These are phyloP conservation scores for Bolboschoenus planiculmis DNA, from an alignment of 176 grass and related monocot genomes.

Conservation along the genomic window DNA sequence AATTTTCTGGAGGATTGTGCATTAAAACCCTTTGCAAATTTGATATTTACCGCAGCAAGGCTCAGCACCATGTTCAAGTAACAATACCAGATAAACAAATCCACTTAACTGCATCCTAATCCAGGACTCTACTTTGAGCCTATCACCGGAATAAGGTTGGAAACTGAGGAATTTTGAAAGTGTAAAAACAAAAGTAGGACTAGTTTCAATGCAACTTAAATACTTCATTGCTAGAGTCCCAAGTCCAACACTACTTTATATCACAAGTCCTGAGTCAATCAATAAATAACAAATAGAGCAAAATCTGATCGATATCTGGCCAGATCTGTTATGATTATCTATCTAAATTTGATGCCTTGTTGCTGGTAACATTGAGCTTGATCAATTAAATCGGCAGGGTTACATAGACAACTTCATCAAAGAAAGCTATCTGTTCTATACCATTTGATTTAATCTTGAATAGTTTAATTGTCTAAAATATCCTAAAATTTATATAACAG, in stretches of 20 bases:
- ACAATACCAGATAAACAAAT: not conserved
- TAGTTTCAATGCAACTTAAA: too few relatives aligned
- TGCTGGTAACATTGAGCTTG: not conserved
- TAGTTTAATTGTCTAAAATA: not conserved
- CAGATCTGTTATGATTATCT: not conserved
- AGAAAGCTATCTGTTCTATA: not conserved
- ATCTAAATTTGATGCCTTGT: not conserved
- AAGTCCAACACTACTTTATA: too few relatives aligned
- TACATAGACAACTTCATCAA: not conserved
- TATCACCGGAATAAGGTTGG: not conserved
- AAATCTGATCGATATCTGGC: not conserved
- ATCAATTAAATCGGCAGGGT: not conserved
- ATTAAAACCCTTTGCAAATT: not conserved
- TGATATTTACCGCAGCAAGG: not conserved
- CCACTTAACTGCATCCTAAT: too few relatives aligned
- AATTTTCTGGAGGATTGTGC: not conserved
- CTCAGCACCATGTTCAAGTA: not conserved
- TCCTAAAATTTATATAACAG: not conserved
- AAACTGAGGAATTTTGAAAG: too few relatives aligned
- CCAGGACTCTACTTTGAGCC: not conserved
- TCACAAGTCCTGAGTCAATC: too few relatives aligned
- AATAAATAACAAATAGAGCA: not conserved
- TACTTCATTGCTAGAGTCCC: too few relatives aligned
- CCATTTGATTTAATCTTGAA: not conserved
- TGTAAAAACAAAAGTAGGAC: too few relatives aligned